Conservation (phyloP, 768 basidiomycete species). For the Serendipita indica region DNA sequence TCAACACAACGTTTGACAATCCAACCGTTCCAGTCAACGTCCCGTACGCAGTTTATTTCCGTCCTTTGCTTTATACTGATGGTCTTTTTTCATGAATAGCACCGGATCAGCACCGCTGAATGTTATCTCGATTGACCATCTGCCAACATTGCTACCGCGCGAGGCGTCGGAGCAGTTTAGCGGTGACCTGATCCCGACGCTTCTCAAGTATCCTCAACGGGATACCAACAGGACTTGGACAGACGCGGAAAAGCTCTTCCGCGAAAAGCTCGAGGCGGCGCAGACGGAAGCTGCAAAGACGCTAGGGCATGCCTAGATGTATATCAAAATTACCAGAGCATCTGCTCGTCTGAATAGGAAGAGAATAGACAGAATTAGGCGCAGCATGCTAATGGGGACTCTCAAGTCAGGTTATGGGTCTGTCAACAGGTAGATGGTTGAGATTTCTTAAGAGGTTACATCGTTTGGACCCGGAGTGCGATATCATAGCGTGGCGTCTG, state of each 20-base stretch:
- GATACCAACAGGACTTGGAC: slow-evolving; percentile 64
- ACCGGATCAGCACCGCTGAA: slow-evolving; percentile 51
- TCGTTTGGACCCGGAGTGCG: too few species aligned
- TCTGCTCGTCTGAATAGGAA: too few species aligned
- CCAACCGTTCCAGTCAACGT: slow-evolving; percentile 82
- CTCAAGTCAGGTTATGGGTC: too few species aligned
- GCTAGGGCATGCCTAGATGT: too few species aligned
- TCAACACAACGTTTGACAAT: slow-evolving; percentile 87
- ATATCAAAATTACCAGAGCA: too few species aligned
- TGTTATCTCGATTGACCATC: slow-evolving; percentile 91
- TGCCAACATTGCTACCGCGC: slow-evolving; percentile 86
- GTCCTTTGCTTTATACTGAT: slow-evolving; percentile 2
- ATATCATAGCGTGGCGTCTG: too few species aligned
- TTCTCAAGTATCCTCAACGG: slow-evolving; percentile 61
- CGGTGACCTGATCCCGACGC: slow-evolving; percentile 65
- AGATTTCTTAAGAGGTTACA: too few species aligned
- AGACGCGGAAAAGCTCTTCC: slow-evolving; percentile 74
- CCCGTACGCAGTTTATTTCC: slow-evolving; percentile 37
- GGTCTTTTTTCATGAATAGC: slow-evolving; percentile 24
- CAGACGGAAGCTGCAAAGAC: too few species aligned
- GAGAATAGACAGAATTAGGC: too few species aligned
- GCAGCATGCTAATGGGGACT: too few species aligned
- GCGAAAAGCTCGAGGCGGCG: slow-evolving; percentile 46
- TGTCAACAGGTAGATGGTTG: too few species aligned
- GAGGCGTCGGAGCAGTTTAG: slow-evolving; percentile 98